These are phyloP conservation scores for Pyricularia sp. DNA, from an alignment of 2,329 filamentous ascomycete genomes.

Conservation along the genomic window DNA sequence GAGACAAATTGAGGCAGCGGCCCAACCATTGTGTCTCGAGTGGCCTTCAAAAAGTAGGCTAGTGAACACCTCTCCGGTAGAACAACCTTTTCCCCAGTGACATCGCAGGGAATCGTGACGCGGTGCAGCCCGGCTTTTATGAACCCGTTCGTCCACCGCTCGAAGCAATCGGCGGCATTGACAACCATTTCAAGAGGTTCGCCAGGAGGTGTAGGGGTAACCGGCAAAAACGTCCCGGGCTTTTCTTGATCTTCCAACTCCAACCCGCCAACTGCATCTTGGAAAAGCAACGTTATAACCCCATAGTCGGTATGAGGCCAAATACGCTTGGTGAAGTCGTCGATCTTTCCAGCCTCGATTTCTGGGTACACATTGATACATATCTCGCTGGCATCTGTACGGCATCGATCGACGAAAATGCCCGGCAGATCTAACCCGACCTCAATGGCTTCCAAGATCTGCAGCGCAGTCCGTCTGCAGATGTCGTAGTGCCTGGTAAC, in stretches of 20 bases:
- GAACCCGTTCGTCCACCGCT: background rate
- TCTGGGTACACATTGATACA: background rate
- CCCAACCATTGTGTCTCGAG: background rate
- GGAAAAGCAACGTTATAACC: background rate
- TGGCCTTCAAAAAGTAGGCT: background rate
- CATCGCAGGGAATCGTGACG: background rate
- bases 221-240: background rate
- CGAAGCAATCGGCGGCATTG: background rate
- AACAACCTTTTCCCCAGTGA: background rate
- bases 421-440: background rate
- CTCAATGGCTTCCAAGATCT: background rate
- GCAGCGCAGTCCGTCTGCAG: background rate
- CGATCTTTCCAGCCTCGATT: background rate
- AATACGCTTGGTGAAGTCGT: background rate
- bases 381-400: background rate
- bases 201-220: background rate
- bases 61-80: background rate
- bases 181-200: background rate
- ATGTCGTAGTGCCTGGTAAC: background rate
- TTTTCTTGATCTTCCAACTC: background rate
- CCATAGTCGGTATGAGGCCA: background rate
- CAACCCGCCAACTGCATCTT: background rate
- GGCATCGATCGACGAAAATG: background rate
- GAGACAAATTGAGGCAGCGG: background rate
- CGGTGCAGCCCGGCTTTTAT: background rate